Base-by-base conservation (phyloP, 805 yeast genomes). In the Candida verbasci region DNA sequence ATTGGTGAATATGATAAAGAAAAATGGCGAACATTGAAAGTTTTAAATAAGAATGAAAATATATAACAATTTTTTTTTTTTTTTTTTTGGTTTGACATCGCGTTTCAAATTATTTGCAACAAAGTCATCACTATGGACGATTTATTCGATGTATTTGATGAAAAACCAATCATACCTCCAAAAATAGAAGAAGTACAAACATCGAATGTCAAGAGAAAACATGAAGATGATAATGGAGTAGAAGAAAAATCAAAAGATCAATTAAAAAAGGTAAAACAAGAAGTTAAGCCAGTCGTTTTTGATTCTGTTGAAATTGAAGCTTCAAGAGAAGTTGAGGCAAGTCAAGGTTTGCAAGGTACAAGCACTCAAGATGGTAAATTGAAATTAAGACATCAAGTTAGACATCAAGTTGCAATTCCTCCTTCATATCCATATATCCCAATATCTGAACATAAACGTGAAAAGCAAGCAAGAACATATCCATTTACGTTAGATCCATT, bases 361-460 rank as follows among this genome's bases (percentile, higher is more conserved):
- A n/a, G 15, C 11, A 17, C 41, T 31, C 41, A 39, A 6, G 50
- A 62, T 15, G 53, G 69, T 0, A 38, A 37, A 27, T 80, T 88
- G 41, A 81, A 83, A 56, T 68, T 88, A 45, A 79, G 80, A 40
- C 98, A 91, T 67, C 96, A 87, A 61, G 96, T 91, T 38, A 82
- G 97, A 59, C 98, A 91, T 65, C 97, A 91, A 61, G 98, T 91
- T 9, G 97, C 97, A 1, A 73, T 91, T 17, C 98, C 98, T 1
- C 94, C 95, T 4, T 83, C 83, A 42, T 93, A 81, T 55, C 83
- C 89, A 36, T 91, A 93, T 54, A 69, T 69, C 10, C 97, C 97
- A 11, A 87, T 91, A 46, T 82, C 88, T 18, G 83, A 87, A 46
- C 97, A 93, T 58, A 81, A 81, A 53, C 75, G 95, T 53, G 52